Conservation (phyloP, 1,139 yeast species). For the Blastobotrys niveus region DNA sequence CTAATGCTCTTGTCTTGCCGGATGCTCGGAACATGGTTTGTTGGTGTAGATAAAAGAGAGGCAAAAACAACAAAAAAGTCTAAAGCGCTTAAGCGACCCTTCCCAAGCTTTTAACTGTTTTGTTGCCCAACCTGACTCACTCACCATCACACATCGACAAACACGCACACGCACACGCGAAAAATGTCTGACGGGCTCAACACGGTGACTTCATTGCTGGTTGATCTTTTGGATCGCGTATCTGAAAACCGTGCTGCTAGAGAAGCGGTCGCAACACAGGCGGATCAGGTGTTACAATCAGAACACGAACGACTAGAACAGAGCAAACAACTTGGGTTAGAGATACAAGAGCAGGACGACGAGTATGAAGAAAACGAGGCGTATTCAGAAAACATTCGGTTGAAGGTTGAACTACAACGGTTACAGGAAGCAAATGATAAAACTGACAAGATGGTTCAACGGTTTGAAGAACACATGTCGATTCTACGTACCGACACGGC, state of each 20-base stretch:
- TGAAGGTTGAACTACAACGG: slow-evolving; percentile 27
- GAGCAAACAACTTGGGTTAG: slow-evolving; percentile 13
- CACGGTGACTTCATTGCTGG: slow-evolving; percentile 20
- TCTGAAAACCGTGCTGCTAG: slow-evolving; percentile 18
- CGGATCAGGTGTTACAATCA: slow-evolving; percentile 17
- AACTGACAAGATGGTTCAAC: slow-evolving; percentile 21
- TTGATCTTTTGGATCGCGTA: slow-evolving; percentile 19
- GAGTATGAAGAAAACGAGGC: slow-evolving; percentile 11
- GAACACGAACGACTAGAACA: slow-evolving; percentile 19
- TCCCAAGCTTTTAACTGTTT: neutral
- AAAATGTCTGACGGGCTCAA: slow-evolving; percentile 1
- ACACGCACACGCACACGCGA: neutral
- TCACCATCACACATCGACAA: too few species aligned
- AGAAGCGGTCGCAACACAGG: slow-evolving; percentile 16
- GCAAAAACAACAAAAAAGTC: neutral
- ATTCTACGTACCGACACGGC: slow-evolving; percentile 20
- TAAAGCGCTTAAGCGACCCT: neutral
- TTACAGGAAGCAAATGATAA: slow-evolving; percentile 24
- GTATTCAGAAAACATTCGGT: slow-evolving; percentile 22
- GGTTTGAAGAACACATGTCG: slow-evolving; percentile 23
- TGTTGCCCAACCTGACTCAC: neutral
- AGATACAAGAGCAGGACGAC: slow-evolving; percentile 9
- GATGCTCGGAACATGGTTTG: slow-evolving; percentile 25
- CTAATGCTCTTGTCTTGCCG: slow-evolving; percentile 27
- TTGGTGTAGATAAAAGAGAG: neutral